Conservation (phyloP, 2,329 filamentous ascomycete species). For the Pseudogymnoascus sp. region DNA sequence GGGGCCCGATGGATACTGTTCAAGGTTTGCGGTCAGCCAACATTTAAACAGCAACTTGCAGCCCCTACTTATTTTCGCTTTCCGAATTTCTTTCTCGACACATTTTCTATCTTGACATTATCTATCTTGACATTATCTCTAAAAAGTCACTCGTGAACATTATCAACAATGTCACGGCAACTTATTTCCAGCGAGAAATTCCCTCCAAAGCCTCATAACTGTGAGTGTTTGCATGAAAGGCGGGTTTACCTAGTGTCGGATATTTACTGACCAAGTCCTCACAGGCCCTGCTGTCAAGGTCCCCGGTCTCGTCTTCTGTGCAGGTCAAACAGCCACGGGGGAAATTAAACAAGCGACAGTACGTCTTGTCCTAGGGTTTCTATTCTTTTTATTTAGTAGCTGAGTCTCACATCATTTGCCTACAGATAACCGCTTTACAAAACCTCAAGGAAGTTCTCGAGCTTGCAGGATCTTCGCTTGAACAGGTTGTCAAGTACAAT, state of each 20-base stretch:
- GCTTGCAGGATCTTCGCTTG: conserved; percentile 22
- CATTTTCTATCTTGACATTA: neutral
- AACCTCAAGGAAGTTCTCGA: conserved; percentile 26
- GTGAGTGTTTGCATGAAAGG: conserved; percentile 22
- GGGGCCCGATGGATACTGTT: neutral
- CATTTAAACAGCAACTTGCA: neutral
- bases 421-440: conserved; percentile 25
- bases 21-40: neutral
- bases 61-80: neutral
- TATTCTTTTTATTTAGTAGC: conserved; percentile 1
- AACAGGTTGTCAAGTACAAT: conserved; percentile 26
- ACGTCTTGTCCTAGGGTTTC: conserved; percentile 15
- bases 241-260: neutral
- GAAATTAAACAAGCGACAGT: conserved; percentile 40
- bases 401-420: neutral
- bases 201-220: conserved; percentile 38
- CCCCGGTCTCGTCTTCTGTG: conserved; percentile 38
- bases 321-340: conserved; percentile 40
- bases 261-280: neutral
- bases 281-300: conserved; percentile 35
- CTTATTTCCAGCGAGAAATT: conserved; percentile 39
- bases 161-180: conserved; percentile 34
- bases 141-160: conserved; percentile 7
- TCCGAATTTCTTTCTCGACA: neutral
- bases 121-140: neutral